Evolutionary conservation across 2,329 filamentous ascomycete genomes (phyloP).

Genomic region (Scortechinia acanthostroma): DNA sequence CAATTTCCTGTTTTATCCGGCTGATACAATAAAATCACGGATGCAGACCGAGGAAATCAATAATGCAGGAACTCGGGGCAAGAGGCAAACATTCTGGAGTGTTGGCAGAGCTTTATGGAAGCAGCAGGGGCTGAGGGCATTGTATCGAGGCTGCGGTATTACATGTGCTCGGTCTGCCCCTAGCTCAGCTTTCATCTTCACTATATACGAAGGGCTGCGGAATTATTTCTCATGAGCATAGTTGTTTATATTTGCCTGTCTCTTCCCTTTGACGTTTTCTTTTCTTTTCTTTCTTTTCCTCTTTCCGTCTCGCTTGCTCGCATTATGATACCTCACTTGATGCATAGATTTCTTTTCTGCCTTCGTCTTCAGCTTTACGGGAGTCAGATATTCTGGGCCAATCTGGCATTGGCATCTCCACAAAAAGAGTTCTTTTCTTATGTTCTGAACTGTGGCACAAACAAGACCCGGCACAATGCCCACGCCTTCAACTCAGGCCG

Average conservation of each 20-base stretch:
- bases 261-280: not conserved
- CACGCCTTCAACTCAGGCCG: too few relatives aligned
- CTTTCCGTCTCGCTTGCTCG: too few relatives aligned
- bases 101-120: conserved; percentile 73
- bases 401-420: conserved; percentile 1
- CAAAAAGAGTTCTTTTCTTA: too few relatives aligned
- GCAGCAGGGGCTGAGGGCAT: conserved; percentile 72
- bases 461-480: too few relatives aligned
- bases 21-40: conserved; percentile 92
- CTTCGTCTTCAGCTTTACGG: too few relatives aligned
- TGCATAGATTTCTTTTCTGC: not conserved
- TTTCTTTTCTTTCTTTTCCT: not conserved
- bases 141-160: conserved; percentile 93
- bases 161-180: conserved; percentile 82
- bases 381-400: too few relatives aligned
- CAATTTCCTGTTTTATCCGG: conserved; percentile 95
- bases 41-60: conserved; percentile 83
- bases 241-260: too few relatives aligned
- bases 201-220: conserved; percentile 84
- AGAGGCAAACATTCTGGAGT: conserved; percentile 61
- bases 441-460: too few relatives aligned
- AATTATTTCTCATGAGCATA: conserved; percentile 41
- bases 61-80: conserved; percentile 26
- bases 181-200: conserved; percentile 97
- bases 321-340: not conserved